Base-by-base conservation (phyloP, 2,329 filamentous ascomycete genomes). In the Ilyonectria robusta region DNA sequence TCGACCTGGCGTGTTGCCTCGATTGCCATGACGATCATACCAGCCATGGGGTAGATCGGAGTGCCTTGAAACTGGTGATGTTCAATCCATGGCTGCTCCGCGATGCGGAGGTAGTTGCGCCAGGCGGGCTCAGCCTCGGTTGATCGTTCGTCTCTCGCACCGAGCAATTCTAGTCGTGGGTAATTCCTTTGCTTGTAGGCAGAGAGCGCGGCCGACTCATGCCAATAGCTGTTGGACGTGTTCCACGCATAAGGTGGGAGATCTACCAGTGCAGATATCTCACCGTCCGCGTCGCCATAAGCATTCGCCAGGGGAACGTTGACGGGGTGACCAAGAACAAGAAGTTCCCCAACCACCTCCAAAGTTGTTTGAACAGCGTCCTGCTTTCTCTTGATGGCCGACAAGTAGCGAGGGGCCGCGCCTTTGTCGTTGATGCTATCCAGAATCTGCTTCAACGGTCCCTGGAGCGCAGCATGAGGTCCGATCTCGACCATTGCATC, bases 401-500 rank as follows among this genome's bases (percentile, higher is more conserved):
- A 37, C 2, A 37, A 37, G 33, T 37, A 37, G 9, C 33, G 33
- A 4, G 33, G 33, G 33, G 33, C 33, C 33, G 33, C 33, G 13
- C 33, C 6, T 37, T 37, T 37, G 4, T 8, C 33, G 6, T 6
- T 13, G 33, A 37, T 9, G 33, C 53, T 55, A 37, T 42, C 53
- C 53, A 72, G 23, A 15, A 62, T 75, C 23, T 76, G 67, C 21
- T 62, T 53, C 26, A 74, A 42, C 1, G 70, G 67, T 1, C 69
- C 66, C 4, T 61, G 19, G 1, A 75, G 62, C 21, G 73, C 69
- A 2, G 64, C 31, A 42, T 76, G 72, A 9, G 72, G 72, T 2
- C 75, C 75, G 17, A 76, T 33, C 40, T 76, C 75, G 11, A 76
- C 50, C 17, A 76, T 55, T 2, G 29, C 33, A 55, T 62, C 23